Evolutionary conservation across 441 rosid genomes (phyloP).

Genomic region (Gossypium schwendimanii): DNA sequence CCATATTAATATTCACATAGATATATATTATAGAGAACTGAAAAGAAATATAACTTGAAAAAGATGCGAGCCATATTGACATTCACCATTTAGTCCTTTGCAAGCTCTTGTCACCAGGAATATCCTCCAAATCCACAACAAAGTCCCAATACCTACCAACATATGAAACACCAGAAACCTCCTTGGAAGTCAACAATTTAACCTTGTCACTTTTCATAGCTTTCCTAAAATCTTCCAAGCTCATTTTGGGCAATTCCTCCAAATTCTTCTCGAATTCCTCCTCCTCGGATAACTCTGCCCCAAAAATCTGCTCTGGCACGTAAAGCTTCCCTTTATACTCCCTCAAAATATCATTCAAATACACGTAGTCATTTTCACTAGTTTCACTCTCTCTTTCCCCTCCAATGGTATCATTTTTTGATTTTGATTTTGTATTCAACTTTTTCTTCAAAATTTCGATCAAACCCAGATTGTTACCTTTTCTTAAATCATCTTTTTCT

Average conservation of each 20-base stretch:
- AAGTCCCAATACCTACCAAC: conserved; percentile 40
- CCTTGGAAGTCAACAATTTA: conserved; percentile 71
- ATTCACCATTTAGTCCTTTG: conserved; percentile 84
- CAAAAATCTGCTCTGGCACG: conserved; percentile 86
- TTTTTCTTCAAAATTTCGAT: conserved; percentile 38
- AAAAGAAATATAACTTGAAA: conserved; percentile 15
- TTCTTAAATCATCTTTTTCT: conserved; percentile 49
- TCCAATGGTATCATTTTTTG: conserved; percentile 23
- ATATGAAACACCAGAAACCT: conserved; percentile 24
- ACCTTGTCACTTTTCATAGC: conserved; percentile 60
- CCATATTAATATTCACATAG: conserved; percentile 6
- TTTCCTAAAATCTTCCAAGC: conserved; percentile 65
- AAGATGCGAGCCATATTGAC: neutral
- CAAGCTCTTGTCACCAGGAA: conserved; percentile 75
- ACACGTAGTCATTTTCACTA: conserved; percentile 40
- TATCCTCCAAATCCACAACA: conserved; percentile 71
- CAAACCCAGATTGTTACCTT: conserved; percentile 32
- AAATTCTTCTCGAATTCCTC: conserved; percentile 59
- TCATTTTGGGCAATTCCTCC: conserved; percentile 62
- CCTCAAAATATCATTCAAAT: conserved; percentile 70
- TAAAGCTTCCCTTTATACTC: conserved; percentile 79
- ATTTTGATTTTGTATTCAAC: conserved; percentile 33
- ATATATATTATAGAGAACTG: conserved; percentile 4
- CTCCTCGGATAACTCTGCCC: conserved; percentile 60
- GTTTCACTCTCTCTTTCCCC: conserved; percentile 13